A percentile compares a stretch with the other conserved stretches of the same genome.
Evolutionary conservation across 2,329 filamentous ascomycete species (phyloP).

Genomic region (Daldinia sp.): DNA sequence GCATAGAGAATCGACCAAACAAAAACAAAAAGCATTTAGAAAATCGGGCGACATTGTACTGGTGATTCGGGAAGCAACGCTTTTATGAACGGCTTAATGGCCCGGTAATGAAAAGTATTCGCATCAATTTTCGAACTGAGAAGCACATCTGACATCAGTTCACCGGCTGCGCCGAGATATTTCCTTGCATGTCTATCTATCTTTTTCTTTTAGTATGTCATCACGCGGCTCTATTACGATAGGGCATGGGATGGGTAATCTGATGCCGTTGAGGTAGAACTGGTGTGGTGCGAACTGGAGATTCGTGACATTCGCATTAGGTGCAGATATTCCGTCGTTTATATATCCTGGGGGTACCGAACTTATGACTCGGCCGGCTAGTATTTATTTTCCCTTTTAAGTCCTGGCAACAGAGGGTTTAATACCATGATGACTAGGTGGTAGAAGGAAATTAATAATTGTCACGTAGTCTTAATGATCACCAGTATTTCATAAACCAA

Average conservation of each 20-base stretch:
- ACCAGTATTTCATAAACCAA: slow-evolving; percentile 14
- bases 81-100: slow-evolving; percentile 31
- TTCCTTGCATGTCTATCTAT: slow-evolving; percentile 2
- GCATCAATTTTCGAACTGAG: slow-evolving; percentile 22
- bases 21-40: slow-evolving; percentile 19
- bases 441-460: slow-evolving; percentile 7
- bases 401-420: slow-evolving; percentile 8
- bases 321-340: slow-evolving; percentile 26
- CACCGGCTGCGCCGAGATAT: slow-evolving; percentile 16
- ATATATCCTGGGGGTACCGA: slow-evolving; percentile 6
- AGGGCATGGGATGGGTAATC: slow-evolving; percentile 33
- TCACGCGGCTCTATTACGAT: slow-evolving; percentile 5
- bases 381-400: slow-evolving; percentile 1
- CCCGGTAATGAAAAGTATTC: slow-evolving; percentile 39
- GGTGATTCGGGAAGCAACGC: slow-evolving; percentile 29
- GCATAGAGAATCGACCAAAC: slow-evolving; percentile 20
- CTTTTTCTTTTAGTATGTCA: slow-evolving; percentile 5
- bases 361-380: slow-evolving; percentile 3
- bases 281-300: slow-evolving; percentile 23
- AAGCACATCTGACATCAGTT: slow-evolving; percentile 29
- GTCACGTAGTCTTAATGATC: slow-evolving; percentile 18
- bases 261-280: slow-evolving; percentile 27
- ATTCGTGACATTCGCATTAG: slow-evolving; percentile 29
- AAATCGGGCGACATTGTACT: slow-evolving; percentile 24
- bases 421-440: slow-evolving; percentile 1